Conservation (phyloP, 495 filamentous ascomycete genomes). For the Neurospora sp. region DNA sequence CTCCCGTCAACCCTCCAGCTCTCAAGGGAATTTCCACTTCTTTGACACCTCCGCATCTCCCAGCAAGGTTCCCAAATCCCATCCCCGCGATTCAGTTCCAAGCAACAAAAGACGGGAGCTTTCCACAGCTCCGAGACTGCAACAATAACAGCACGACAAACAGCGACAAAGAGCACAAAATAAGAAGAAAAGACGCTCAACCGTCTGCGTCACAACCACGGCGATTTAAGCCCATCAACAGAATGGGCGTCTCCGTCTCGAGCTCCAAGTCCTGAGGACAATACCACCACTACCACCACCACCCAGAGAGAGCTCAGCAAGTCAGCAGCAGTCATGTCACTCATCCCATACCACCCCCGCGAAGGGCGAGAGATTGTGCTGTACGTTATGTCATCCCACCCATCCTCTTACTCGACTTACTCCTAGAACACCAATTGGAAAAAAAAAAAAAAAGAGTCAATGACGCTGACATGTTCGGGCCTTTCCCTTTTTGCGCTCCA, state of each 20-base stretch:
- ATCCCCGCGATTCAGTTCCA: neutral
- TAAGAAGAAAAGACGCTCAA: neutral
- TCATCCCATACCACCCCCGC: constrained; percentile 52
- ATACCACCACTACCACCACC: neutral
- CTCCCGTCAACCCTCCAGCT: neutral
- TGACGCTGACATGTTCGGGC: neutral
- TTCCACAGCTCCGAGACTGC: neutral
- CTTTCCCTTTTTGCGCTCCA: neutral
- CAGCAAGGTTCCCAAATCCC: neutral
- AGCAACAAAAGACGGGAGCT: neutral
- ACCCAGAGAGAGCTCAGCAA: too few relatives aligned
- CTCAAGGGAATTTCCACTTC: neutral
- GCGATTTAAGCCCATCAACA: neutral
- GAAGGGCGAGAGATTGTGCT: constrained; percentile 55
- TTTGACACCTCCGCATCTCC: neutral
- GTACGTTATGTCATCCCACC: constrained; percentile 33
- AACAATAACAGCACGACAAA: neutral
- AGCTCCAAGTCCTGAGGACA: neutral
- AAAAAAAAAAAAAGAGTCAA: neutral
- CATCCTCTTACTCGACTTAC: neutral
- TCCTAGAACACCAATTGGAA: neutral
- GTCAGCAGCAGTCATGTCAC: constrained; percentile 36
- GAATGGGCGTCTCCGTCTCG: constrained; percentile 6
- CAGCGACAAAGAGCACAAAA: neutral
- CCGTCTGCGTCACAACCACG: neutral